phyloP scores from a whole-genome alignment of 192 early-diverging fungal species.

The Entrophospora sp. region DNA sequence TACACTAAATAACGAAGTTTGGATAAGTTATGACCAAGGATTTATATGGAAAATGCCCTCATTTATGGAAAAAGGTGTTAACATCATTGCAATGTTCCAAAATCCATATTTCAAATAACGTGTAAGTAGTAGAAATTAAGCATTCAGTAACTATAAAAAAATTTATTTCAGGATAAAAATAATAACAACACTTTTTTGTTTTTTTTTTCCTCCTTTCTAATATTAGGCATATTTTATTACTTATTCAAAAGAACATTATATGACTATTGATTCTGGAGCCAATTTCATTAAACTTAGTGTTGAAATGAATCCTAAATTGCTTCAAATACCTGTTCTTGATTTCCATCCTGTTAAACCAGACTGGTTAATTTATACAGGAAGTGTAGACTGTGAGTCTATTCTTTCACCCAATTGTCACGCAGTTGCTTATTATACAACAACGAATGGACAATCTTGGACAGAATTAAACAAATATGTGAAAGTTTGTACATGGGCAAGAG shows the following conservation, averaged over 20 bases:
- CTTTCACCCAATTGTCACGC: slow-evolving; percentile 53
- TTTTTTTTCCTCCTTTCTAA: no score
- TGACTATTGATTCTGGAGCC: slow-evolving; percentile 52
- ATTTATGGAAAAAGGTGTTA: slow-evolving; percentile 20
- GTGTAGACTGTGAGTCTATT: slow-evolving; percentile 37
- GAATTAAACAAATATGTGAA: slow-evolving; percentile 57
- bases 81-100: slow-evolving; percentile 46
- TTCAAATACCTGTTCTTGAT: slow-evolving; percentile 51
- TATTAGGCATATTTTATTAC: slow-evolving; percentile 55
- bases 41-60: slow-evolving; percentile 41
- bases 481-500: slow-evolving; percentile 63
- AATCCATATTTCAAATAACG: slow-evolving; percentile 52
- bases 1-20: slow-evolving; percentile 40
- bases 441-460: slow-evolving; percentile 65
- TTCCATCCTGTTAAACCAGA: slow-evolving; percentile 83
- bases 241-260: slow-evolving; percentile 34
- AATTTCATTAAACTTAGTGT: slow-evolving; percentile 47
- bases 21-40: slow-evolving; percentile 58
- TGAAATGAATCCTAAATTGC: slow-evolving; percentile 51
- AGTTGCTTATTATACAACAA: slow-evolving; percentile 58
- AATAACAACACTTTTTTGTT: neutral
- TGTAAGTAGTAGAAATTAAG: neutral
- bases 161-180: neutral
- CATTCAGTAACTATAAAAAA: neutral
- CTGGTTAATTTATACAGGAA: slow-evolving; percentile 73